Base-by-base conservation (phyloP, 768 basidiomycete genomes). In the Phanerochaete carnosa region DNA sequence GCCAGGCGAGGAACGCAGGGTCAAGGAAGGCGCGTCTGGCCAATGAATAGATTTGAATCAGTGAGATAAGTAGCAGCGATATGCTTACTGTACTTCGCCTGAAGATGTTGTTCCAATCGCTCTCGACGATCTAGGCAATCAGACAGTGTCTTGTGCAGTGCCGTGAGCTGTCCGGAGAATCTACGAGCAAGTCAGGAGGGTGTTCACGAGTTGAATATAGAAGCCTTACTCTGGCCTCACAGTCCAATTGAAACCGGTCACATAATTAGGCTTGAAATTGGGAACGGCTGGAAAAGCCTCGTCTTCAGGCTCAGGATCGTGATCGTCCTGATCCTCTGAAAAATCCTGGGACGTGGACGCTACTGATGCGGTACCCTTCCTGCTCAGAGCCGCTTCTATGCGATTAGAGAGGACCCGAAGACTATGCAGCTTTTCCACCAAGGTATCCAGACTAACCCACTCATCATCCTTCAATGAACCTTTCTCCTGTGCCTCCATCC, bases 11-110 rank as follows among this genome's bases (percentile, higher is more conserved):
- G 84, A 82, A 39, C 90, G 85, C 47, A 94, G 77, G 13, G 89
- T 86, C 62, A 94, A 68, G 13, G 92, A 92, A 25, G 88, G 84
- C 1, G 86, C 82, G 72, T 76, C 92, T 94, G 54, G 28, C 50
- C 46, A 15, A 39, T 15, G 29, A 13, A 22, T 12, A 30, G 49
- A 60, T 26, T 23, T 55, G 29, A 59, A 33, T 35, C 29, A 43
- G 22, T 30, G 32, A 47, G 30, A 33, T 29, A 19, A 22, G 11
- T 45, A 4, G 13, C 12, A 28, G 15, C 2, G 26, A 6, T 7
- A 12, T 3, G 43, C 77, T 62, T 53, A 89, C 92, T 75, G 65
- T 85, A 88, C 64, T 72, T 73, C 3, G 66, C 64, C 64, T 84
- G 88, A 23, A 92, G 70, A 16, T 74, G 72, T 29, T 65, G 69